Percentiles rank a stretch among this genome's conserved stretches.
phyloP scores from a whole-genome alignment of 371 early-diverging fungal genomes.

The Thermomucor indicae-seudaticae region DNA sequence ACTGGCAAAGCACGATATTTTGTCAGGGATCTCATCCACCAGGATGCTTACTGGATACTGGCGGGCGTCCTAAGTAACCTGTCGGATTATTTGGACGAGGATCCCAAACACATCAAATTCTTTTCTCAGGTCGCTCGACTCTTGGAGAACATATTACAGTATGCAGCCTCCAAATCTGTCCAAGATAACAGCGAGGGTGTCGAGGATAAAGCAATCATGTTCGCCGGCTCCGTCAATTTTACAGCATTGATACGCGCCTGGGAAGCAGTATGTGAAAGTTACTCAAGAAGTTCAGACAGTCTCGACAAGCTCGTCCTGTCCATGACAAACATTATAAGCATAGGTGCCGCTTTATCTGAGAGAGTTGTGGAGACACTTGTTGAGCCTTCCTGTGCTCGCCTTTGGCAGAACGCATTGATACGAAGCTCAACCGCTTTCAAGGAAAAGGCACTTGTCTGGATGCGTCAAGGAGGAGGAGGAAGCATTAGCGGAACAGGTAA shows the following conservation, averaged over 20 bases:
- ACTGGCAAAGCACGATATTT: neutral
- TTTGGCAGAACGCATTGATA: neutral
- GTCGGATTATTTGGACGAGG: neutral
- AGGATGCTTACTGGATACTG: slow-evolving; percentile 2
- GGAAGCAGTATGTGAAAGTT: neutral
- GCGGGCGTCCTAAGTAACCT: neutral
- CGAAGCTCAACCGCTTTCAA: neutral
- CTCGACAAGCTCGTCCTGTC: neutral
- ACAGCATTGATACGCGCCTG: neutral
- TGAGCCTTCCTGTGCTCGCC: no score
- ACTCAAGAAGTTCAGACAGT: neutral
- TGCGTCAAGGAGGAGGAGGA: no score
- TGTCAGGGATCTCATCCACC: neutral
- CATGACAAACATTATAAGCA: neutral
- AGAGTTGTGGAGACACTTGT: neutral
- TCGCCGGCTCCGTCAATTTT: neutral
- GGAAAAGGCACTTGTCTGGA: no score
- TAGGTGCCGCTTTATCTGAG: neutral
- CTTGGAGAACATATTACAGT: neutral
- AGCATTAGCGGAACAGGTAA: no score
- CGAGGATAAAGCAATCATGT: neutral
- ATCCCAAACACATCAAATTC: neutral
- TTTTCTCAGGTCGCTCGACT: neutral
- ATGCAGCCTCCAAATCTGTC: neutral
- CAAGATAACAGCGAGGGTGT: neutral